These are phyloP conservation scores for Cylindrodendrum hubeiense DNA, from an alignment of 2,329 filamentous ascomycete species.

Conservation along the genomic window DNA sequence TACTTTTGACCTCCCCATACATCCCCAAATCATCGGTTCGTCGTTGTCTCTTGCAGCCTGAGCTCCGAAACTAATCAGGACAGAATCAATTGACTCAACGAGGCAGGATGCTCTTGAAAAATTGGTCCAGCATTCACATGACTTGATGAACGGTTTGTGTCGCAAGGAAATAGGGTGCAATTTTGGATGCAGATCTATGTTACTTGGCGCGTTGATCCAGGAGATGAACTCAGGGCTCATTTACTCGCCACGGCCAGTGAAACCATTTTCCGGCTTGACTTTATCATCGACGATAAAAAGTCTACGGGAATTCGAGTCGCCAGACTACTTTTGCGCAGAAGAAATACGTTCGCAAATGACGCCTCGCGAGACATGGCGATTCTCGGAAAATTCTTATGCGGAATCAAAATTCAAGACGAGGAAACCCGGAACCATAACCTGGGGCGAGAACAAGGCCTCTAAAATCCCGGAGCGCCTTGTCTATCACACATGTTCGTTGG, in stretches of 20 bases:
- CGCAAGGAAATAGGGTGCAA: neutral
- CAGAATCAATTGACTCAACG: neutral
- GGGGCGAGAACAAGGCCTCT: neutral
- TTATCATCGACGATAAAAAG: neutral
- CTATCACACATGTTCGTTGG: neutral
- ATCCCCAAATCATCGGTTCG: slow-evolving; percentile 16
- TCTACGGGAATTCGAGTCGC: neutral
- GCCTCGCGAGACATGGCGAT: neutral
- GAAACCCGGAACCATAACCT: neutral
- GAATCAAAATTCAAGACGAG: neutral
- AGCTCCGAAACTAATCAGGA: neutral
- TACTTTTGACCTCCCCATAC: slow-evolving; percentile 12
- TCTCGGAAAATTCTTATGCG: neutral
- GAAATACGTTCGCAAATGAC: neutral
- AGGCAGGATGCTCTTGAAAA: neutral
- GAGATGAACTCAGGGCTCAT: neutral
- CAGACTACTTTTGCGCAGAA: neutral
- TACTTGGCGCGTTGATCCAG: slow-evolving; percentile 11
- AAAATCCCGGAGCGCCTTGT: neutral
- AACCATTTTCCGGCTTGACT: neutral
- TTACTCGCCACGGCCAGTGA: slow-evolving; percentile 4
- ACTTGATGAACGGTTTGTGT: neutral
- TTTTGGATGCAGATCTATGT: slow-evolving; percentile 19
- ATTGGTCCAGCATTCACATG: neutral
- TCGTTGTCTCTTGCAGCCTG: neutral